These are phyloP conservation scores for Spinacia oleracea DNA, from an alignment of 179 eudicot genomes.

Conservation along the genomic window DNA sequence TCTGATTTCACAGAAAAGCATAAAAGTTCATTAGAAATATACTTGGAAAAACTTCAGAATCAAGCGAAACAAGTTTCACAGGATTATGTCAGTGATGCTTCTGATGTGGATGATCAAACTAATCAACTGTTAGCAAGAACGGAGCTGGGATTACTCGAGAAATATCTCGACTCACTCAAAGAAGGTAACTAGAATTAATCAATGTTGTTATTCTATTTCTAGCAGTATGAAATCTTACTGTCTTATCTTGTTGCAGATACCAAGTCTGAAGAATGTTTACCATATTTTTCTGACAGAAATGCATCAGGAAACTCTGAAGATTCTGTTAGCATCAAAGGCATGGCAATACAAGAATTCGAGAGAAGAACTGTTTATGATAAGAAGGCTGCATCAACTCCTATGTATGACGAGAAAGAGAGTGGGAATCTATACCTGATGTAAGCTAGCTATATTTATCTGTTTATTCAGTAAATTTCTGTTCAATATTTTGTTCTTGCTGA, in stretches of 20 bases:
- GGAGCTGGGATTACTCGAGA: slow-evolving; percentile 40
- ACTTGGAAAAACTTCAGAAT: slow-evolving; percentile 42
- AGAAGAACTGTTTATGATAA: slow-evolving; percentile 21
- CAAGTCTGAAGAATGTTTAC: slow-evolving; percentile 23
- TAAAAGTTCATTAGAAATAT: slow-evolving; percentile 45
- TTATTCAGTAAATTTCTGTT: too few relatives aligned
- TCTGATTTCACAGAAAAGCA: slow-evolving; percentile 44
- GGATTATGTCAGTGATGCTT: slow-evolving; percentile 19
- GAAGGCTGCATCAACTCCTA: slow-evolving; percentile 16
- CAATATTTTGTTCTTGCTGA: not conserved
- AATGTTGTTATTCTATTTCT: too few relatives aligned
- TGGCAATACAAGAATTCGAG: slow-evolving; percentile 21
- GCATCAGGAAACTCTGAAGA: slow-evolving; percentile 20
- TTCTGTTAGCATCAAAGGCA: slow-evolving; percentile 15
- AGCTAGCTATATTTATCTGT: too few relatives aligned
- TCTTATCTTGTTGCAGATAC: slow-evolving; percentile 29
- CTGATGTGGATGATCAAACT: slow-evolving; percentile 24
- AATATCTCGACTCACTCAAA: slow-evolving; percentile 39
- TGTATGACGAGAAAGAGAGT: slow-evolving; percentile 42
- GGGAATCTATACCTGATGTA: slow-evolving; percentile 67
- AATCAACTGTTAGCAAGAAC: slow-evolving; percentile 30
- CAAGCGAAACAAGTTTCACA: slow-evolving; percentile 31
- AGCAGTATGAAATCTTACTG: not conserved
- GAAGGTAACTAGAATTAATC: slow-evolving; percentile 34
- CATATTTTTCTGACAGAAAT: slow-evolving; percentile 33